Percentiles rank a stretch among this genome's conserved stretches.
phyloP scores from a whole-genome alignment of 2,329 filamentous ascomycete genomes.

The Penicillium digitatum region DNA sequence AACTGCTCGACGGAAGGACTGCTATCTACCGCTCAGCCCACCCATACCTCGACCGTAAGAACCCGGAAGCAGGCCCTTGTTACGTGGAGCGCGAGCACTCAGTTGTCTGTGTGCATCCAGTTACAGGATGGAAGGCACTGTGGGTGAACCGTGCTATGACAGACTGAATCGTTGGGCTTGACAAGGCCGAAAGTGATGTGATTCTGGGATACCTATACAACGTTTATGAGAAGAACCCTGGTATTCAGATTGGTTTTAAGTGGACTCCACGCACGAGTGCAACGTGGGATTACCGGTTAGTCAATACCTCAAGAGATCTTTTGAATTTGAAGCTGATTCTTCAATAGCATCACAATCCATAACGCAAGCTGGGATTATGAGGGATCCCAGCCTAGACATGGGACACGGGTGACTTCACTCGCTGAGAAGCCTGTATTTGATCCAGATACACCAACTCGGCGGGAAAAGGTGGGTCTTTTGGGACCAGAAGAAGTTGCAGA shows the following conservation, averaged over 20 bases:
- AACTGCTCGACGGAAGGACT: slow-evolving; percentile 63
- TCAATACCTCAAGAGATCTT: neutral
- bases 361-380: slow-evolving; percentile 73
- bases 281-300: slow-evolving; percentile 66
- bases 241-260: slow-evolving; percentile 68
- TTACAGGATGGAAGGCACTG: slow-evolving; percentile 69
- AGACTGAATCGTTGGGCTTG: slow-evolving; percentile 63
- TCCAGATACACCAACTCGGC: slow-evolving; percentile 59
- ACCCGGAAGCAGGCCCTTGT: slow-evolving; percentile 60
- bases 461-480: slow-evolving; percentile 62
- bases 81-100: slow-evolving; percentile 65
- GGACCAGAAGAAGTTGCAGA: slow-evolving; percentile 51
- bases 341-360: slow-evolving; percentile 62
- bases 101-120: slow-evolving; percentile 66
- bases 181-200: slow-evolving; percentile 64
- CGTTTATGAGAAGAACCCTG: slow-evolving; percentile 65
- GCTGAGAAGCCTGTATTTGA: slow-evolving; percentile 70
- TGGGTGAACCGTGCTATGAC: slow-evolving; percentile 71
- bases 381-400: slow-evolving; percentile 63
- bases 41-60: slow-evolving; percentile 61
- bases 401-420: slow-evolving; percentile 66
- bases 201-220: slow-evolving; percentile 64
- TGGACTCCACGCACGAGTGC: slow-evolving; percentile 66
- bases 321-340: neutral
- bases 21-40: slow-evolving; percentile 66